phyloP scores from a whole-genome alignment of 129 eudicot species.

The Dittrichia graveolens region DNA sequence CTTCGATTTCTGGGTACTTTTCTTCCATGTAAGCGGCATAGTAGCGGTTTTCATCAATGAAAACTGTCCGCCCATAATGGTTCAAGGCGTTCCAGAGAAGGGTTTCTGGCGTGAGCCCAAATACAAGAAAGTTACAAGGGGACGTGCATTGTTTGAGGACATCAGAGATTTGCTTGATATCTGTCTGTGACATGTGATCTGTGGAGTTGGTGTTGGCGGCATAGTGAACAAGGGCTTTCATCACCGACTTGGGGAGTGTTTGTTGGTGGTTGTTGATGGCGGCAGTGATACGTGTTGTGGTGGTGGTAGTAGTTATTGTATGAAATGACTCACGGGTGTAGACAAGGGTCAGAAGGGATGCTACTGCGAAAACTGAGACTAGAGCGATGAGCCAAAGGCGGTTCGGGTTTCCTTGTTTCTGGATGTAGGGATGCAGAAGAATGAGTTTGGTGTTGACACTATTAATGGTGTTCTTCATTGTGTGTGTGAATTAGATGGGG shows the following conservation, averaged over 20 bases:
- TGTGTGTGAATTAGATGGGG: constrained; percentile 17
- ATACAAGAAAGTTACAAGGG: constrained; percentile 84
- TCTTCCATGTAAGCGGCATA: constrained; percentile 93
- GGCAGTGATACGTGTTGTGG: constrained; percentile 27
- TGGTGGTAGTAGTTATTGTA: constrained; percentile 29
- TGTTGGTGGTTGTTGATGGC: constrained; percentile 30
- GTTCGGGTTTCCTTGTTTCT: constrained; percentile 77
- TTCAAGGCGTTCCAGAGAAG: constrained; percentile 91
- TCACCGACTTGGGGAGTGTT: constrained; percentile 58
- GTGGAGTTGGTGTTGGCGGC: constrained; percentile 72
- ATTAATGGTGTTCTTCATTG: constrained; percentile 64
- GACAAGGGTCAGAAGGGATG: constrained; percentile 69
- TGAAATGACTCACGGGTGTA: constrained; percentile 80
- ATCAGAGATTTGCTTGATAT: constrained; percentile 70
- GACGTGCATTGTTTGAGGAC: constrained; percentile 60
- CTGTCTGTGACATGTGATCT: constrained; percentile 64
- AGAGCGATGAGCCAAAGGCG: constrained; percentile 81
- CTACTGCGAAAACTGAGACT: constrained; percentile 63
- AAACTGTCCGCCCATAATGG: constrained; percentile 67
- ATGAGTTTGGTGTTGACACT: constrained; percentile 79
- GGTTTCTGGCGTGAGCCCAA: constrained; percentile 87
- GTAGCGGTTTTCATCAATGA: constrained; percentile 90
- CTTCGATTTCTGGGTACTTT: constrained; percentile 79
- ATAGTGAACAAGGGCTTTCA: constrained; percentile 80
- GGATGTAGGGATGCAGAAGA: constrained; percentile 95